phyloP scores from a whole-genome alignment of 2,329 filamentous ascomycete genomes.

The Fusarium verticillioides region DNA sequence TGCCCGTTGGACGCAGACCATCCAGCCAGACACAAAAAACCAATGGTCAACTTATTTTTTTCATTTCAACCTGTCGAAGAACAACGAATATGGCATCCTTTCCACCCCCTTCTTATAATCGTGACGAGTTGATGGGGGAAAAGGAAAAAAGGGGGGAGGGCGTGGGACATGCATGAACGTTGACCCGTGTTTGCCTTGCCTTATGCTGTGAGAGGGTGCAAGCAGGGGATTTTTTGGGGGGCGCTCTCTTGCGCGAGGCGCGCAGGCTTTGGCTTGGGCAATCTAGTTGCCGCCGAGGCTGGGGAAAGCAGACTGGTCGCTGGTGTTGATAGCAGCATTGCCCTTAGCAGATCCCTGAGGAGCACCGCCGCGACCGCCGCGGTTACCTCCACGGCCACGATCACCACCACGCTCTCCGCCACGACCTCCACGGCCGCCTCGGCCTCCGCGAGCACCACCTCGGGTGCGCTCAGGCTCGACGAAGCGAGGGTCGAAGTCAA shows the following conservation, averaged over 20 bases:
- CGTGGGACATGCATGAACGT: constrained; percentile 33
- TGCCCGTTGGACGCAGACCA: constrained; percentile 23
- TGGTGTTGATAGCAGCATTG: constrained; percentile 61
- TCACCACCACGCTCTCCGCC: constrained; percentile 57
- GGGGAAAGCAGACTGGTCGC: constrained; percentile 69
- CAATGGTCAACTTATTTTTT: constrained; percentile 48
- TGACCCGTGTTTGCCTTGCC: constrained; percentile 38
- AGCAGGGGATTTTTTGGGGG: constrained; percentile 24
- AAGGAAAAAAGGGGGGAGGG: constrained; percentile 13
- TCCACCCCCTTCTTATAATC: constrained; percentile 31
- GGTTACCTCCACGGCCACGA: constrained; percentile 49
- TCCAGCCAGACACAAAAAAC: constrained; percentile 42
- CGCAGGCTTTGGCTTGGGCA: constrained; percentile 27
- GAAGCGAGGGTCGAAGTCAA: constrained; percentile 89
- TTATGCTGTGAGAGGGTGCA: constrained; percentile 24
- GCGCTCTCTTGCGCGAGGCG: constrained; percentile 27
- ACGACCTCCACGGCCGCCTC: constrained; percentile 55
- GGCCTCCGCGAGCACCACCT: constrained; percentile 62
- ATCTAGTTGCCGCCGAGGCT: constrained; percentile 66
- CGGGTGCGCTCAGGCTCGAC: constrained; percentile 74
- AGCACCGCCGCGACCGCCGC: constrained; percentile 46
- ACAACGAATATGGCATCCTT: constrained; percentile 43
- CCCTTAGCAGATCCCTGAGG: constrained; percentile 48
- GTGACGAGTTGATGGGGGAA: constrained; percentile 5
- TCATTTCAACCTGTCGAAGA: constrained; percentile 47